Conservation (phyloP, 1,139 yeast species). For the Saccharomyces hybrid region DNA sequence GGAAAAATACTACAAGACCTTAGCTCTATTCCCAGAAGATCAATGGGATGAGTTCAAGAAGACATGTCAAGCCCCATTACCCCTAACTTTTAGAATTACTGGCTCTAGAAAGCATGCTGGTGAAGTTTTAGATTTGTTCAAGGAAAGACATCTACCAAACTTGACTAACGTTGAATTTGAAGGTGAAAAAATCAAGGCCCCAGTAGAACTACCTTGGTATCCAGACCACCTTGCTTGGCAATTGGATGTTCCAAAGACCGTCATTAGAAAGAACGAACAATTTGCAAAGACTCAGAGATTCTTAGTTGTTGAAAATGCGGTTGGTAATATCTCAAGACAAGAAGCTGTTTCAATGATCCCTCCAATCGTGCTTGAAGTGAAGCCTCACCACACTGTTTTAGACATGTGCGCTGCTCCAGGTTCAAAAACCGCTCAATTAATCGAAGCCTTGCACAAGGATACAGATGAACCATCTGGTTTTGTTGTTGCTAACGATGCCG, state of each 20-base stretch:
- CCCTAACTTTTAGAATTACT: conserved; percentile 90
- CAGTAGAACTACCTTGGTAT: conserved; percentile 70
- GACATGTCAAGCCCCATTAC: conserved; percentile 72
- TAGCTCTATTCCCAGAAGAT: conserved; percentile 57
- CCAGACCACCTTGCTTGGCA: conserved; percentile 90
- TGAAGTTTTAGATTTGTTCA: conserved; percentile 55
- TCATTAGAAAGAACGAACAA: conserved; percentile 77
- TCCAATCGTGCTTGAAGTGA: conserved; percentile 80
- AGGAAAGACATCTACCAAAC: conserved; percentile 51
- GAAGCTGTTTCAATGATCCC: conserved; percentile 99
- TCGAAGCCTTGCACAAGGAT: conserved; percentile 76
- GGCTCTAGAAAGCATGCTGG: conserved; percentile 72
- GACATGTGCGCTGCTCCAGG: conserved; percentile 99
- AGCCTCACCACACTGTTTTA: conserved; percentile 83
- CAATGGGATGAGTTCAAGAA: conserved; percentile 76
- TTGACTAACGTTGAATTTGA: conserved; percentile 37
- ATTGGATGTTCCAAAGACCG: conserved; percentile 82
- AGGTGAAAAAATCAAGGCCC: conserved; percentile 45
- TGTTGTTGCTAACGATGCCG: conserved; percentile 94
- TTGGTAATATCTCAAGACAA: conserved; percentile 93
- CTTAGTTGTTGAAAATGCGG: conserved; percentile 89
- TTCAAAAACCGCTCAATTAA: conserved; percentile 91
- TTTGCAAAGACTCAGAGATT: conserved; percentile 87
- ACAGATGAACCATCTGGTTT: conserved; percentile 70
- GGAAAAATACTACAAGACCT: conserved; percentile 76